Evolutionary conservation across 768 basidiomycete genomes (phyloP).

Genomic region (Lactarius tabidus): DNA sequence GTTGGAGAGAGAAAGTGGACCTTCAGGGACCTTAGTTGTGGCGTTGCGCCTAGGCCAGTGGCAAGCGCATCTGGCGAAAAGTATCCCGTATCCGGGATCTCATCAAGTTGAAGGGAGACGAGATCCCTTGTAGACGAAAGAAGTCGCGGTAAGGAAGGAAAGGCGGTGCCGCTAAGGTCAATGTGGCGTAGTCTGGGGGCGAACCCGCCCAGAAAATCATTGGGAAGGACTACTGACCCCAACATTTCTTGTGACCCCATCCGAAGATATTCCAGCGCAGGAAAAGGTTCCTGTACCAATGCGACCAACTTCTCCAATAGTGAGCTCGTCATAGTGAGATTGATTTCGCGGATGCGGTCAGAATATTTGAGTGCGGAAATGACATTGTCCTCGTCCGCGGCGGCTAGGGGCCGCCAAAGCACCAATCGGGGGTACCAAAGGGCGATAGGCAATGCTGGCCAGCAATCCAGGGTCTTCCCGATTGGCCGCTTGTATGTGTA

Average conservation of each 20-base stretch:
- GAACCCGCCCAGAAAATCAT: slow-evolving; percentile 2
- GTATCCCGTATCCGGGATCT: slow-evolving; percentile 13
- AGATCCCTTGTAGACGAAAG: slow-evolving; percentile 12
- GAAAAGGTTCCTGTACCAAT: slow-evolving; percentile 5
- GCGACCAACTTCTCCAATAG: slow-evolving; percentile 6
- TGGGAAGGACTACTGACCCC: slow-evolving; percentile 10
- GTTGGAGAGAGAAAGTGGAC: not conserved
- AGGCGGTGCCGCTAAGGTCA: slow-evolving; percentile 8
- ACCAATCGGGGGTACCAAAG: slow-evolving; percentile 18
- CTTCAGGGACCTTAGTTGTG: slow-evolving; percentile 5
- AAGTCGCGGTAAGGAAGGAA: slow-evolving; percentile 10
- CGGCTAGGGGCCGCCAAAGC: not conserved
- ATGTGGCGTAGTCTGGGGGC: slow-evolving; percentile 11
- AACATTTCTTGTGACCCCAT: slow-evolving; percentile 8
- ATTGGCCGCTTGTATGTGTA: slow-evolving; percentile 18
- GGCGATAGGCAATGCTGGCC: slow-evolving; percentile 11
- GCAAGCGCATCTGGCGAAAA: slow-evolving; percentile 14
- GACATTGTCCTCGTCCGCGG: slow-evolving; percentile 14
- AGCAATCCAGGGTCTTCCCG: slow-evolving; percentile 12
- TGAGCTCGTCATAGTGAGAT: slow-evolving; percentile 12
- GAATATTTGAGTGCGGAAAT: slow-evolving; percentile 4
- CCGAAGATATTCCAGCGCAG: not conserved
- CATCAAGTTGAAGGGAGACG: slow-evolving; percentile 8
- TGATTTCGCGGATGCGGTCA: slow-evolving; percentile 19
- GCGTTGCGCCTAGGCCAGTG: slow-evolving; percentile 1